Conservation (phyloP, 2,329 filamentous ascomycete species). For the Neopestalotiopsis sp. region DNA sequence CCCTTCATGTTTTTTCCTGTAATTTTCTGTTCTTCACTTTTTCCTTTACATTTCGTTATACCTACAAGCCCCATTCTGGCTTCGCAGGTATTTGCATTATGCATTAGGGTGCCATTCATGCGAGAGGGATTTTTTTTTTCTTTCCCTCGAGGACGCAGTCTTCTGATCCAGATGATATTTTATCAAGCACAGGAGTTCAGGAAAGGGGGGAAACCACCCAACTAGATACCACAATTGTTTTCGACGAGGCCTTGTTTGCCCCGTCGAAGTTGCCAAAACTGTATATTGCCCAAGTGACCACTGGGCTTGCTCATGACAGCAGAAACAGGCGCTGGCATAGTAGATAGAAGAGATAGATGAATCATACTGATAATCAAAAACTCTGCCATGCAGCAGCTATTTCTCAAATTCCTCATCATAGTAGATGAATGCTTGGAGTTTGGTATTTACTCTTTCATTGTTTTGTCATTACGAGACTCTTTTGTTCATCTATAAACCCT, state of each 20-base stretch:
- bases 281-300: neutral
- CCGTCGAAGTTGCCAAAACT: neutral
- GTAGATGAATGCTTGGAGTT: neutral
- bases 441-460: constrained; percentile 7
- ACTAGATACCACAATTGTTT: neutral
- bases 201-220: neutral
- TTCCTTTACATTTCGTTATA: too few relatives aligned
- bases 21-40: too few relatives aligned
- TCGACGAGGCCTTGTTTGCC: neutral
- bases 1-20: too few relatives aligned
- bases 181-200: neutral
- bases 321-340: too few relatives aligned
- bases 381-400: too few relatives aligned
- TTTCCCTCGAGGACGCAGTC: neutral
- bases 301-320: neutral
- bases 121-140: too few relatives aligned
- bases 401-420: too few relatives aligned
- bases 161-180: neutral
- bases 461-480: constrained; percentile 8
- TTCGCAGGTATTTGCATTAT: too few relatives aligned
- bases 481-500: neutral
- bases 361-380: too few relatives aligned
- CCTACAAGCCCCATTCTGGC: too few relatives aligned
- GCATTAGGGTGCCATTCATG: too few relatives aligned
- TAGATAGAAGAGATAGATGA: too few relatives aligned